Percentiles rank a stretch among this genome's conserved stretches.
phyloP scores from a whole-genome alignment of 192 early-diverging fungal species.

The Dimargaris xerosporica region DNA sequence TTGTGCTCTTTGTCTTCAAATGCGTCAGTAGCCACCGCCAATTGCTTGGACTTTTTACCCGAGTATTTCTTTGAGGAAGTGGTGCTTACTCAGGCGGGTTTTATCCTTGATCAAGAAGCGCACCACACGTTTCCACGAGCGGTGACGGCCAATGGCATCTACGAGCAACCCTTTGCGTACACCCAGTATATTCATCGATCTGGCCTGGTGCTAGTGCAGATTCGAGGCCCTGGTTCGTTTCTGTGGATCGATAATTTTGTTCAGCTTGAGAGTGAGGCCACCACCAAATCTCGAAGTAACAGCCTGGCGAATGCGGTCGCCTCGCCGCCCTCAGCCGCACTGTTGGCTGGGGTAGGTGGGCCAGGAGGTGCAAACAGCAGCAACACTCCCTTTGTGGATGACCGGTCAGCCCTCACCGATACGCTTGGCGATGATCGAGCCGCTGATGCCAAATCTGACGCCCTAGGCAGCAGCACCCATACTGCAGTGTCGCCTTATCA shows the following conservation, averaged over 20 bases:
- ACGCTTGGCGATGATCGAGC: too few relatives aligned
- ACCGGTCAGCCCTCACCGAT: too few relatives aligned
- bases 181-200: conserved; percentile 85
- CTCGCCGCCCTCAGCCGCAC: too few relatives aligned
- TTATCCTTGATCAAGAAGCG: conserved; percentile 88
- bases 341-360: too few relatives aligned
- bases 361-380: too few relatives aligned
- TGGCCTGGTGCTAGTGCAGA: conserved; percentile 87
- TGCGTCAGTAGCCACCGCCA: neutral
- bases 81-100: conserved; percentile 61
- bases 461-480: too few relatives aligned
- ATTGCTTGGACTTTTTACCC: conserved; percentile 20
- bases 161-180: conserved; percentile 47
- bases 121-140: conserved; percentile 53
- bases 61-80: conserved; percentile 62
- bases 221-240: conserved; percentile 54
- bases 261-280: conserved; percentile 36
- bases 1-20: neutral
- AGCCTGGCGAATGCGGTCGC: neutral
- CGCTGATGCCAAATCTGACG: too few relatives aligned
- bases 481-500: too few relatives aligned
- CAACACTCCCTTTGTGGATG: too few relatives aligned
- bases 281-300: conserved; percentile 18
- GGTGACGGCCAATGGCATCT: conserved; percentile 37
- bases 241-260: conserved; percentile 82